These are phyloP conservation scores for Gonium pectorale DNA, from an alignment of 139 green algal species.

Conservation along the genomic window DNA sequence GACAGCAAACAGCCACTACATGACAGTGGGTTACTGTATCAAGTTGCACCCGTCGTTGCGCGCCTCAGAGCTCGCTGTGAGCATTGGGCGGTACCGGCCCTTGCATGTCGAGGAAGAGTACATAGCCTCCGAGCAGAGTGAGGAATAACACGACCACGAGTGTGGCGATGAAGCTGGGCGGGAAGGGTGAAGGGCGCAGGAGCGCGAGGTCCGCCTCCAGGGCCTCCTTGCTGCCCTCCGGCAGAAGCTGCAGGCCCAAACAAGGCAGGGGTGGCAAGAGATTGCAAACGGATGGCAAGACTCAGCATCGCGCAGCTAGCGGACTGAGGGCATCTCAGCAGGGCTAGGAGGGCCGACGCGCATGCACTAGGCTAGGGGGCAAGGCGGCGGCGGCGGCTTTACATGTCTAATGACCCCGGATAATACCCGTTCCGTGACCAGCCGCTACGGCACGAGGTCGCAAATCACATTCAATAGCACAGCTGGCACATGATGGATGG, in stretches of 20 bases:
- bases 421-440: too few species aligned
- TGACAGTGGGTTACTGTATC: too few species aligned
- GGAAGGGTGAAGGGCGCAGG: slow-evolving; percentile 1
- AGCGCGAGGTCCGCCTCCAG: neutral
- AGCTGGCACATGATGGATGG: too few species aligned
- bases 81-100: neutral
- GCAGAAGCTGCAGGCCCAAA: neutral
- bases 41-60: too few species aligned
- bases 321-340: too few species aligned
- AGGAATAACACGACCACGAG: slow-evolving; percentile 1
- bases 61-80: slow-evolving; percentile 20
- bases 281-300: too few species aligned
- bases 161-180: neutral
- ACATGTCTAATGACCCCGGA: too few species aligned
- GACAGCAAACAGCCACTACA: too few species aligned
- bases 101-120: slow-evolving; percentile 22
- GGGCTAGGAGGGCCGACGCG: neutral
- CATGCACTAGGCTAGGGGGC: neutral
- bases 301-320: too few species aligned
- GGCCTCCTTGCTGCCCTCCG: neutral
- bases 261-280: too few species aligned
- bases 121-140: neutral
- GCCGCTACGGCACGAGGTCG: too few species aligned
- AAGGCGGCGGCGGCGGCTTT: neutral
- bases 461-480: too few species aligned